Percentiles rank a stretch among this genome's conserved stretches.
These are phyloP conservation scores for Fraxinus platypoda DNA, from an alignment of 305 asterid genomes.

Conservation along the genomic window DNA sequence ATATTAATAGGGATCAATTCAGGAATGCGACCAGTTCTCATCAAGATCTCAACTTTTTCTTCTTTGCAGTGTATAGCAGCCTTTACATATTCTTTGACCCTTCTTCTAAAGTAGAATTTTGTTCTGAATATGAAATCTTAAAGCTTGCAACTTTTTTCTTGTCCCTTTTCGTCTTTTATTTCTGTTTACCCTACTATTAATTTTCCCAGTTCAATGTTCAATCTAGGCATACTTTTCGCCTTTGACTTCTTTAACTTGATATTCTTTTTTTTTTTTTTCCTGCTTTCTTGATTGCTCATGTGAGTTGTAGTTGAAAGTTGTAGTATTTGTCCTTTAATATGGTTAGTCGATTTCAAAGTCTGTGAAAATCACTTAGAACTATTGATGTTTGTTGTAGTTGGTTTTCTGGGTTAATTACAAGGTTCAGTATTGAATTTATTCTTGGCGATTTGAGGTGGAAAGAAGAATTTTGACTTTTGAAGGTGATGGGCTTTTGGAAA, in stretches of 20 bases:
- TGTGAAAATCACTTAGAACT: slow-evolving; percentile 6
- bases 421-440: slow-evolving; percentile 6
- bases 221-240: slow-evolving; percentile 9
- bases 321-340: neutral
- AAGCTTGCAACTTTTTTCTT: slow-evolving; percentile 21
- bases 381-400: neutral
- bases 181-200: neutral
- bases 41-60: slow-evolving; percentile 47
- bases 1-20: slow-evolving; percentile 20
- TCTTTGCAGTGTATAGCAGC: slow-evolving; percentile 6
- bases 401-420: neutral
- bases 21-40: slow-evolving; percentile 30
- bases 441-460: slow-evolving; percentile 24
- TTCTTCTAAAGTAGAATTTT: neutral
- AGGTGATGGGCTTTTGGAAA: slow-evolving; percentile 4
- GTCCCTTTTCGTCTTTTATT: neutral
- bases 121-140: neutral
- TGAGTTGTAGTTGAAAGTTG: slow-evolving; percentile 11
- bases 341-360: slow-evolving; percentile 27
- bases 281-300: slow-evolving; percentile 19
- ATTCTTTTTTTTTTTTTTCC: slow-evolving; percentile 11
- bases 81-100: slow-evolving; percentile 30
- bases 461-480: slow-evolving; percentile 23
- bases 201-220: neutral
- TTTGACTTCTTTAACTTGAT: slow-evolving; percentile 32